phyloP scores from a whole-genome alignment of 768 basidiomycete genomes.

The Tricholoma furcatifolium region DNA sequence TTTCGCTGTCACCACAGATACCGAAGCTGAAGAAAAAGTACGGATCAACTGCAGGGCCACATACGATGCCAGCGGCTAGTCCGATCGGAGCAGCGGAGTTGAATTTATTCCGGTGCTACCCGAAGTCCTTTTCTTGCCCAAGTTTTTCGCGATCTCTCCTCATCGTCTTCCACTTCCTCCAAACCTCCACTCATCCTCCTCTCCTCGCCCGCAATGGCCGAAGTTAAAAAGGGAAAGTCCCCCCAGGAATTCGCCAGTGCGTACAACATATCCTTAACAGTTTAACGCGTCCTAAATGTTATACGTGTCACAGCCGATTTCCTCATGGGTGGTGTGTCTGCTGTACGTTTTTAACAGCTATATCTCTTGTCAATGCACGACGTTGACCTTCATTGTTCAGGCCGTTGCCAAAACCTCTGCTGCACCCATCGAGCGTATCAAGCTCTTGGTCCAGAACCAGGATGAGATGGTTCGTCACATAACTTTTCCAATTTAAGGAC shows the following conservation, averaged over 20 bases:
- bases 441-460: constrained; percentile 98
- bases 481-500: neutral
- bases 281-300: constrained; percentile 15
- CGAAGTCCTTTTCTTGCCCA: constrained; percentile 45
- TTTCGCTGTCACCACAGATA: neutral
- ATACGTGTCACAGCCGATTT: constrained; percentile 67
- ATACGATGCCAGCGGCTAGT: constrained; percentile 11
- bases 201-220: constrained; percentile 71
- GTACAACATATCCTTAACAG: constrained; percentile 24
- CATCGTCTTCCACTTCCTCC: constrained; percentile 39
- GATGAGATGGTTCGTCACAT: constrained; percentile 90
- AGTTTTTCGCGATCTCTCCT: constrained; percentile 45
- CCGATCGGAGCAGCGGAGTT: constrained; percentile 40
- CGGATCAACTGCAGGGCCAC: constrained; percentile 1
- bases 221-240: constrained; percentile 80
- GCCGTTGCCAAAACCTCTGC: constrained; percentile 99
- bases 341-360: constrained; percentile 51
- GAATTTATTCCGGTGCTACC: constrained; percentile 45
- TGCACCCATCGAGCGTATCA: constrained; percentile 99
- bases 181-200: constrained; percentile 55
- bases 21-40: no score
- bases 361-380: neutral
- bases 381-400: constrained; percentile 39
- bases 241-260: constrained; percentile 88
- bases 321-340: constrained; percentile 95